phyloP scores from a whole-genome alignment of 2,329 filamentous ascomycete genomes.

The Hymenoscyphus fraxineus region DNA sequence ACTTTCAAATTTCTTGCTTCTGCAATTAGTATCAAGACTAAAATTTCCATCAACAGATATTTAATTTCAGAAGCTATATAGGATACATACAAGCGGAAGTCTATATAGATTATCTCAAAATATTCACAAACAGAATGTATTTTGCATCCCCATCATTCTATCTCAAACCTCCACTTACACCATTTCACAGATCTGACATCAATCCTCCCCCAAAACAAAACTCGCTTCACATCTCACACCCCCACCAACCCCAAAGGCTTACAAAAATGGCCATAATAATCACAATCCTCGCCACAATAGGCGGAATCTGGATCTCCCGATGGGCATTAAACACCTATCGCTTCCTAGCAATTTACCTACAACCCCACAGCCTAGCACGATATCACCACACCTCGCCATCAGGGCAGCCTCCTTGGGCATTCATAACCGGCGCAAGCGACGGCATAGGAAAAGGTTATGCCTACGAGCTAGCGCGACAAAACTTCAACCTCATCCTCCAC shows the following conservation, averaged over 20 bases:
- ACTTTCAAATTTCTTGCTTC: background rate
- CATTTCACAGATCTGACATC: background rate
- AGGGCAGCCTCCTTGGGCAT: slow-evolving; percentile 58
- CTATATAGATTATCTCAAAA: background rate
- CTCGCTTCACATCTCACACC: background rate
- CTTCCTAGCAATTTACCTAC: slow-evolving; percentile 9
- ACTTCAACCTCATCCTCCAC: slow-evolving; percentile 89
- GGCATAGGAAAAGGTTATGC: slow-evolving; percentile 95
- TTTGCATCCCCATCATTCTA: too few relatives aligned
- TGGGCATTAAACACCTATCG: slow-evolving; percentile 3
- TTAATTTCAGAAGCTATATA: background rate
- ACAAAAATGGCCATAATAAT: slow-evolving; percentile 1
- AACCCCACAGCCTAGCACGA: slow-evolving; percentile 6
- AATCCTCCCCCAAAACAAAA: background rate
- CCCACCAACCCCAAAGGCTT: background rate
- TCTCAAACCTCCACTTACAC: background rate
- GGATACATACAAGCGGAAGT: background rate
- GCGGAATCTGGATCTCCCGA: slow-evolving; percentile 6
- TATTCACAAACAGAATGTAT: too few relatives aligned
- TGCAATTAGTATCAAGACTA: background rate
- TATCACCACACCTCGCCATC: slow-evolving; percentile 8
- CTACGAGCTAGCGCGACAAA: slow-evolving; percentile 77
- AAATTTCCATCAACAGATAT: background rate
- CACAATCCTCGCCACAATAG: slow-evolving; percentile 6
- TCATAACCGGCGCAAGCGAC: slow-evolving; percentile 93